Evolutionary conservation across 352 stramenopile species (phyloP), one percentile per base, ranked within the genome.

Genomic region (Thalassiosira hispida): DNA sequence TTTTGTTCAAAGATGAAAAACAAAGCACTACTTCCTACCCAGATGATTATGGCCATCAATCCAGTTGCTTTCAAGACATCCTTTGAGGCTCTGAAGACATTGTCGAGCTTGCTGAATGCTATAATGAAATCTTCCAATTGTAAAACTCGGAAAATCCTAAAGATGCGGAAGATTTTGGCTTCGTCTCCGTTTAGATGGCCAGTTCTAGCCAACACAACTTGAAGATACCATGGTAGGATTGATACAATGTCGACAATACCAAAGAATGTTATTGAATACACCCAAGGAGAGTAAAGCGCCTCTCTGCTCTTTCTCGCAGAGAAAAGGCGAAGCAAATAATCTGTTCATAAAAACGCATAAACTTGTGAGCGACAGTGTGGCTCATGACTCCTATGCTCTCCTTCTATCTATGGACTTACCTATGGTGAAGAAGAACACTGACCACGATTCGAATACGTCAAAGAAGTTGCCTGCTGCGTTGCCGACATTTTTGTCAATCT

Each of bases 1-100:
- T 92, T 86, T 59, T 86, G 40, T 80, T 93, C 88, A 63, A 92
- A 86, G 33, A 93, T 86, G 55, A 84, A 93, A 68, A 93, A 93
- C 14, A 93, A 51, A 25, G 88, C 86, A 55, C 64, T 81, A 35
- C 78, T 88, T 70, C 88, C 88, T n/a, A 93, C 70, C 88, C 88
- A 93, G 65, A 93, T 90, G 29, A 92, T 91, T 11, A 92, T 57
- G 33, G 88, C 88, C 76, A 93, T 82, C 25, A 93, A 68, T 8
- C 81, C 79, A 27, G 85, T 91, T 14, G 85, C 86, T 66, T 92
- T 92, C 5, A 93, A 76, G 16, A 93, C 73, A 74, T 90, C 82
- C 44, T 89, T 91, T 11, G 83, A 90, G 11, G 88, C 88, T 38
- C 88, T 71, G 33, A 90, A 93, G 4, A 93, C 88, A 75, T 93